Conservation (phyloP, 176 grass and related monocot species). For the Pharus latifolius region DNA sequence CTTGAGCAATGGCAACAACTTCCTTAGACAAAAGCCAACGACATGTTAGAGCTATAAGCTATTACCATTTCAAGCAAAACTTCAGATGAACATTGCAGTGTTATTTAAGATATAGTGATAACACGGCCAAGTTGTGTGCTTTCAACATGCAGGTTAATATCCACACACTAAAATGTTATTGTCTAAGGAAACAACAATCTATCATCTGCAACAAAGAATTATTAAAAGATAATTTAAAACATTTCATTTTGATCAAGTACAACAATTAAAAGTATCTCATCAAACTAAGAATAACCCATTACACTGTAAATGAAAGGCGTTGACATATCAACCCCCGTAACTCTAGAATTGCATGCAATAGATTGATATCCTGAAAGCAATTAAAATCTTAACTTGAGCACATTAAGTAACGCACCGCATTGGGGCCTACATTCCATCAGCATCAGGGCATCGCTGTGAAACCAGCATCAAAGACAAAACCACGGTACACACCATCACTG, state of each 20-base stretch:
- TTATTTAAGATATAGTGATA: not conserved
- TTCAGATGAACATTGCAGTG: not conserved
- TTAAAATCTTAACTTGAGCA: not conserved
- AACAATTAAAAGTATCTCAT: conserved; percentile 28
- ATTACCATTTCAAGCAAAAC: not conserved
- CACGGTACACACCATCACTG: conserved; percentile 78
- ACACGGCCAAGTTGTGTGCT: not conserved
- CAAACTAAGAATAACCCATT: conserved; percentile 16
- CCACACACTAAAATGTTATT: not conserved
- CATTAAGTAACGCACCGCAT: conserved; percentile 18
- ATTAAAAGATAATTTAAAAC: not conserved
- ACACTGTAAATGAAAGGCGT: conserved; percentile 10
- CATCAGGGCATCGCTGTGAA: conserved; percentile 69
- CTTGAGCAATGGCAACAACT: not conserved
- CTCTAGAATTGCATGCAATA: not conserved
- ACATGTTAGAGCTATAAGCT: not conserved
- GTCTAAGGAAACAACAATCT: not conserved
- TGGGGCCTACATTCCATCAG: not conserved
- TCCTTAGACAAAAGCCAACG: not conserved
- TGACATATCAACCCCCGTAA: not conserved
- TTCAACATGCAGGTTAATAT: not conserved
- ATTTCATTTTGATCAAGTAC: conserved; percentile 33
- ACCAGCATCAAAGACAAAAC: conserved; percentile 83
- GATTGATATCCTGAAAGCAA: not conserved
- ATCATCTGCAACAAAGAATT: conserved; percentile 6